Evolutionary conservation across 2,329 filamentous ascomycete species (phyloP).

Genomic region (Venturia aucupariae): DNA sequence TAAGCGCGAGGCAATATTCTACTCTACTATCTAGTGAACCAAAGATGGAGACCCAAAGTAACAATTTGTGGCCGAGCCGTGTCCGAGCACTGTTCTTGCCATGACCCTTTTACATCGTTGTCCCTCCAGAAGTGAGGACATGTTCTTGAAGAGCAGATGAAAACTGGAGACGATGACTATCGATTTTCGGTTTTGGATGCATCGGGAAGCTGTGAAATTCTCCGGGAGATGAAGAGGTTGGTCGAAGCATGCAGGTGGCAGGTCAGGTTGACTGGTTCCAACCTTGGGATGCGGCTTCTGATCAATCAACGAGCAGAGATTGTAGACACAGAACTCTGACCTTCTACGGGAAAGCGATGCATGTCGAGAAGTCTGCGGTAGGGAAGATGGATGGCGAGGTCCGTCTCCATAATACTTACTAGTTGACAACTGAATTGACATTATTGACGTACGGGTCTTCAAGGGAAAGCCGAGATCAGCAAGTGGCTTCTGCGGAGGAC

Average conservation of each 20-base stretch:
- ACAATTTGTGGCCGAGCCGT: constrained; percentile 2
- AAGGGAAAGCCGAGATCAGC: neutral
- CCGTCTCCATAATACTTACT: neutral
- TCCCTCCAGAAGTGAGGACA: neutral
- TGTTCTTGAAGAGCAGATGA: neutral
- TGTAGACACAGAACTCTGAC: too few relatives aligned
- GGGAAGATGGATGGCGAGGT: neutral
- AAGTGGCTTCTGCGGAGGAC: neutral
- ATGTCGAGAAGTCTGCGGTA: neutral
- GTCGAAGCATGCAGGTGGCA: too few relatives aligned
- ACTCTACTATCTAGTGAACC: too few relatives aligned
- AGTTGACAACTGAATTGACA: neutral
- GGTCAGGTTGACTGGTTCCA: too few relatives aligned
- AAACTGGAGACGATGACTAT: constrained; percentile 2
- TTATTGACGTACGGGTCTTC: too few relatives aligned
- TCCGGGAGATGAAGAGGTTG: neutral
- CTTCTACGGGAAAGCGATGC: neutral
- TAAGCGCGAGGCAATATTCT: neutral
- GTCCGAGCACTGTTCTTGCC: neutral
- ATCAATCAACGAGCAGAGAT: neutral
- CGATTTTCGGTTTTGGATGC: constrained; percentile 1
- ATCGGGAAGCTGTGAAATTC: neutral
- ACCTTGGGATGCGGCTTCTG: neutral
- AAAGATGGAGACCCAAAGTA: neutral
- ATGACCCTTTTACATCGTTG: too few relatives aligned